phyloP scores from a whole-genome alignment of 208 protist genomes.

The Herpetomonas samuelpessoai region DNA sequence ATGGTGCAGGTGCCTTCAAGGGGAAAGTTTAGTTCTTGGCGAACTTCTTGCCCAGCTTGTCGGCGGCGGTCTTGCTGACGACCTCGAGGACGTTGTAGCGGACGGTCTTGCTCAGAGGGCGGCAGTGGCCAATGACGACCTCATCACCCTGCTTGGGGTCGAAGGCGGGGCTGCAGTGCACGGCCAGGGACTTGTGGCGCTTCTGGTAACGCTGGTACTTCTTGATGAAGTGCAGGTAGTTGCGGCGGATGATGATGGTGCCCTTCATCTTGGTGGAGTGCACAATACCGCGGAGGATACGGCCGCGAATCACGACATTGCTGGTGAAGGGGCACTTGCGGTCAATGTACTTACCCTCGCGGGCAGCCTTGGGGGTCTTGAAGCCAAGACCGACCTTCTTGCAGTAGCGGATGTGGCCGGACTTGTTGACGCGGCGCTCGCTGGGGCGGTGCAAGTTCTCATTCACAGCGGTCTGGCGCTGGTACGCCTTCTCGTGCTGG shows the following conservation, averaged over 20 bases:
- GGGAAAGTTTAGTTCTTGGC: slow-evolving; percentile 50
- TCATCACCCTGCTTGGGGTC: slow-evolving; percentile 98
- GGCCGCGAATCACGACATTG: slow-evolving; percentile 99
- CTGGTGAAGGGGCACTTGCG: slow-evolving; percentile 99
- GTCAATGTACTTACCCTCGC: slow-evolving; percentile 99
- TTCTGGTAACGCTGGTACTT: slow-evolving; percentile 99
- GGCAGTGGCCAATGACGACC: slow-evolving; percentile 99
- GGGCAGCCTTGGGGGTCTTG: slow-evolving; percentile 98
- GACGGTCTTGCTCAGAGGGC: slow-evolving; percentile 99
- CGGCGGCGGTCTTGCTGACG: slow-evolving; percentile 82
- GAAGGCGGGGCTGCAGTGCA: slow-evolving; percentile 99
- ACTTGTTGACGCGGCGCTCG: slow-evolving; percentile 53
- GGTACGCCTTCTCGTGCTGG: slow-evolving; percentile 91
- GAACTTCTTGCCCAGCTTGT: slow-evolving; percentile 86
- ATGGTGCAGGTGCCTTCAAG: background rate
- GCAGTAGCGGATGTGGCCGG: slow-evolving; percentile 92
- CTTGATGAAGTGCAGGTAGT: slow-evolving; percentile 99
- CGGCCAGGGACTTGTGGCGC: slow-evolving; percentile 99
- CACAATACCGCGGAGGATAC: slow-evolving; percentile 98
- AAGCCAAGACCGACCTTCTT: slow-evolving; percentile 99
- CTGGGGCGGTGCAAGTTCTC: slow-evolving; percentile 83
- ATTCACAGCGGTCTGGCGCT: slow-evolving; percentile 90
- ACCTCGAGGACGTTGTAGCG: slow-evolving; percentile 99
- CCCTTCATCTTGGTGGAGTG: slow-evolving; percentile 99
- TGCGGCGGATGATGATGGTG: slow-evolving; percentile 98